Conservation (phyloP, 805 yeast species). For the Ascoidea tarda region DNA sequence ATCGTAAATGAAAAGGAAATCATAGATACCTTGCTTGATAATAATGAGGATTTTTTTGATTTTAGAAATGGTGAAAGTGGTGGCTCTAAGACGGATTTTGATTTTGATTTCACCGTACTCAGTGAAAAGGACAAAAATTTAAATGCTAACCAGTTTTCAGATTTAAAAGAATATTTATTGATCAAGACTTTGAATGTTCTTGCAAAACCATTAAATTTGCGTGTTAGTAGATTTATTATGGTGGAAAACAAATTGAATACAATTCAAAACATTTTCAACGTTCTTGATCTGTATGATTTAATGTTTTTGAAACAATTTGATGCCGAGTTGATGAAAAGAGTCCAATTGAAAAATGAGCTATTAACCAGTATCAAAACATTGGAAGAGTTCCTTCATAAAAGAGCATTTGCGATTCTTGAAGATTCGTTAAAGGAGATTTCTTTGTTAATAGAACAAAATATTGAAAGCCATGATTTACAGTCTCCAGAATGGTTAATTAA, state of each 20-base stretch:
- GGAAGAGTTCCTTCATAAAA: slow-evolving; percentile 21
- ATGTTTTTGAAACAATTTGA: slow-evolving; percentile 33
- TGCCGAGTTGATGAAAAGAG: slow-evolving; percentile 12
- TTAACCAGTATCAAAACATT: slow-evolving; percentile 17
- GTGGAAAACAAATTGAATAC: slow-evolving; percentile 44
- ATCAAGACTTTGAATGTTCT: slow-evolving; percentile 36
- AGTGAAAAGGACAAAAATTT: slow-evolving; percentile 10
- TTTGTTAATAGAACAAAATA: slow-evolving; percentile 14
- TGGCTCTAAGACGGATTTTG: slow-evolving; percentile 18
- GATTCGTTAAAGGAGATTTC: slow-evolving; percentile 18
- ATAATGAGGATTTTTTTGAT: slow-evolving; percentile 15
- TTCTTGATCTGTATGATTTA: slow-evolving; percentile 52
- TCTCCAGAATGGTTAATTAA: slow-evolving; percentile 78
- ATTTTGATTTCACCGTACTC: slow-evolving; percentile 4
- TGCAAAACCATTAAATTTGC: slow-evolving; percentile 43
- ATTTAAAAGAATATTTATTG: slow-evolving; percentile 23
- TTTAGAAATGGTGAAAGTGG: slow-evolving; percentile 12
- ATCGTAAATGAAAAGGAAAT: slow-evolving; percentile 81
- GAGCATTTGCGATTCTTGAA: slow-evolving; percentile 26
- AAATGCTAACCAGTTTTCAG: slow-evolving; percentile 7
- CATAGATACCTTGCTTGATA: slow-evolving; percentile 45
- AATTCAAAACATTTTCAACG: slow-evolving; percentile 43
- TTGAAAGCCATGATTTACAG: slow-evolving; percentile 38
- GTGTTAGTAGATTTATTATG: slow-evolving; percentile 55
- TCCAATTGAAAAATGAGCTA: slow-evolving; percentile 7